Evolutionary conservation across 768 basidiomycete genomes (phyloP).

Genomic region (Trametes gibbosa): DNA sequence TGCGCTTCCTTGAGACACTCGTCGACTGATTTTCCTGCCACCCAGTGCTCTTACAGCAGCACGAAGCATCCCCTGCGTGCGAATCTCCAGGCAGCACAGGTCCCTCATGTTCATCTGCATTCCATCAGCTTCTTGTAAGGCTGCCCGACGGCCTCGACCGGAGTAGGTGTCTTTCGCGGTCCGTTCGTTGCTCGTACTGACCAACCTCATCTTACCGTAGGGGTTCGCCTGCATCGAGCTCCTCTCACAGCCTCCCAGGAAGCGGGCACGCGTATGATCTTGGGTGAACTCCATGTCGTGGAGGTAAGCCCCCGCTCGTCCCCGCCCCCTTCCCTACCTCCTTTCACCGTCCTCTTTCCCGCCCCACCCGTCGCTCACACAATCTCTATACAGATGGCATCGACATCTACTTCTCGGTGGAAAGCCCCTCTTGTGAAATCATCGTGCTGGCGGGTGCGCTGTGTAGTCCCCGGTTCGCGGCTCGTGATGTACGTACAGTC

Average conservation of each 20-base stretch:
- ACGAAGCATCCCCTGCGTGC: slow-evolving; percentile 6
- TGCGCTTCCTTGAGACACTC: background rate
- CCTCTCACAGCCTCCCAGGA: slow-evolving; percentile 31
- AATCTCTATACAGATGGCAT: slow-evolving; percentile 5
- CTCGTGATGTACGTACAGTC: background rate
- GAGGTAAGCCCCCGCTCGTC: slow-evolving; percentile 18
- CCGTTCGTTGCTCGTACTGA: background rate
- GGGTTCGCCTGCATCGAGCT: slow-evolving; percentile 26
- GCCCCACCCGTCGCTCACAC: too few species aligned
- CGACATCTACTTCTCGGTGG: slow-evolving; percentile 1
- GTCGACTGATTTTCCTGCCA: background rate
- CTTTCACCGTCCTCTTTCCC: background rate
- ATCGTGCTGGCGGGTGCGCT: background rate
- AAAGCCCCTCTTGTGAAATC: background rate
- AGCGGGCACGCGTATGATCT: slow-evolving; percentile 27
- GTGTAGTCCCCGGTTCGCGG: background rate
- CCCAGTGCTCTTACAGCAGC: background rate
- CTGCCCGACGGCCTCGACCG: slow-evolving; percentile 35
- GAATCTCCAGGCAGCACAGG: slow-evolving; percentile 25
- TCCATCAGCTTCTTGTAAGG: slow-evolving; percentile 44
- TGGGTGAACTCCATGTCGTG: slow-evolving; percentile 26
- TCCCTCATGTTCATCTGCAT: slow-evolving; percentile 32
- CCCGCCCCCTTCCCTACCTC: background rate
- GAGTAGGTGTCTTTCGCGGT: slow-evolving; percentile 21
- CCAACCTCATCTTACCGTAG: background rate